phyloP scores from a whole-genome alignment of 345 rosid species.

The Sonneratia alba region DNA sequence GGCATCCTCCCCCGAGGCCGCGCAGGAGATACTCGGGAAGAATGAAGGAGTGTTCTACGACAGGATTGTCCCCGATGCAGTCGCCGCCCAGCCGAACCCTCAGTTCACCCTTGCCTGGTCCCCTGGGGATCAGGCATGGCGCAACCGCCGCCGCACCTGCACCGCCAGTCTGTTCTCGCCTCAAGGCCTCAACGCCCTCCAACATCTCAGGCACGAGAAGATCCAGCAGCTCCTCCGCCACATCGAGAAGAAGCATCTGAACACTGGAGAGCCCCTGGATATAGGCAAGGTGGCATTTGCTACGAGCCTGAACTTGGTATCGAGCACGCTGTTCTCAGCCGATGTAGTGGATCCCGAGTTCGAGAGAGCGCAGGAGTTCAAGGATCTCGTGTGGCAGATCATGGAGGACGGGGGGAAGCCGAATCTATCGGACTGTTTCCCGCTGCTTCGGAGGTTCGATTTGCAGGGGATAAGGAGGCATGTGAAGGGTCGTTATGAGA shows the following conservation, averaged over 20 bases:
- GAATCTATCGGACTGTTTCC: conserved; percentile 9
- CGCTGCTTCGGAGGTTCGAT: conserved; percentile 3
- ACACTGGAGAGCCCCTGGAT: background rate
- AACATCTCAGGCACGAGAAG: conserved; percentile 10
- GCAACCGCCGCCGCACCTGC: conserved; percentile 8
- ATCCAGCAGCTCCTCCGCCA: conserved; percentile 7
- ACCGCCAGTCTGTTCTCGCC: conserved; percentile 8
- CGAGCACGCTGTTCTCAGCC: conserved; percentile 13
- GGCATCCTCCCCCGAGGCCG: background rate
- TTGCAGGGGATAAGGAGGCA: conserved; percentile 8
- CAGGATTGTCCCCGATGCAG: background rate
- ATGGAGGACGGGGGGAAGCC: conserved; percentile 12
- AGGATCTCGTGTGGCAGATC: conserved; percentile 11
- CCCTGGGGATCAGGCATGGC: conserved; percentile 3
- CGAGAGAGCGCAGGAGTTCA: conserved; percentile 3
- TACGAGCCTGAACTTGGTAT: conserved; percentile 12
- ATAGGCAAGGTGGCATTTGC: conserved; percentile 8
- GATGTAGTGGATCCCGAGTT: conserved; percentile 7
- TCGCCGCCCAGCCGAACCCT: conserved; percentile 1
- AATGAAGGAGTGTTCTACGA: background rate
- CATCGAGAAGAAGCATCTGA: background rate
- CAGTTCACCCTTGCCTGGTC: background rate
- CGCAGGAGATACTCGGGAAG: conserved; percentile 3
- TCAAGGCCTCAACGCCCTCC: conserved; percentile 11
- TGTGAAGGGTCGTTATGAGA: background rate